Base-by-base conservation (phyloP, 345 rosid genomes). In the Euphorbia pulcherrima region DNA sequence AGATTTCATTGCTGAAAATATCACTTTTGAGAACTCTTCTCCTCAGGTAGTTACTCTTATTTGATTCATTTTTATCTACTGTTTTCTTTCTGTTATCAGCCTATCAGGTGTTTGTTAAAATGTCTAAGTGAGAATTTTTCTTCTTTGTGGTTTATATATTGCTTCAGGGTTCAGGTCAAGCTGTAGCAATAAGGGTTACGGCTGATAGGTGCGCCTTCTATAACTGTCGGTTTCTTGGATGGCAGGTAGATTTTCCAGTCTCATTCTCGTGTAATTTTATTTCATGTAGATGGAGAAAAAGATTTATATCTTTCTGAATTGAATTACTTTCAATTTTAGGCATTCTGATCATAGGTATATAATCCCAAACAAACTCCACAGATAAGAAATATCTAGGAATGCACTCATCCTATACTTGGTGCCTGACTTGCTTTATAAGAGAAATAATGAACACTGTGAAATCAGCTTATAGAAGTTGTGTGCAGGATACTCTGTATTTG, bases 201-300 rank as follows among this genome's bases (percentile, higher is more conserved):
- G 97, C 97, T 46, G 97, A 91, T 75, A 85, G 97, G 41, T 94
- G 99, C 52, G 96, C 96, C 12, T 94, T 94, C 78, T 94, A 94
- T 69, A 85, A 89, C 61, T 94, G 99, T 84, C 81, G 96, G 71
- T 91, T 91, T 73, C 99, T 94, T 5, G 96, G 97, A 5, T 91
- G 99, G 99, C 99, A 89, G 98, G 98, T 93, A 50, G 2, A 20
- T 30, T 21, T 64, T 12, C 16, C 59, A 9, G n/a, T n/a, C n/a
- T n/a, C n/a, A n/a, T n/a, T n/a, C n/a, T n/a, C n/a, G n/a, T n/a
- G 16, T 24, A 37, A 2, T 27, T 57, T 60, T 3, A 39, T 60
- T 8, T 60, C 29, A 27, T 20, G 12, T 20, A 37, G 13, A 60
- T 21, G n/a, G 58, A 29, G 52, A n/a, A 18, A 44, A 65, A 27